A percentile compares a stretch with the other conserved stretches of the same genome.
Evolutionary conservation across 176 grass and related monocot genomes (phyloP).

Genomic region (Echinochloa phyllopogon): DNA sequence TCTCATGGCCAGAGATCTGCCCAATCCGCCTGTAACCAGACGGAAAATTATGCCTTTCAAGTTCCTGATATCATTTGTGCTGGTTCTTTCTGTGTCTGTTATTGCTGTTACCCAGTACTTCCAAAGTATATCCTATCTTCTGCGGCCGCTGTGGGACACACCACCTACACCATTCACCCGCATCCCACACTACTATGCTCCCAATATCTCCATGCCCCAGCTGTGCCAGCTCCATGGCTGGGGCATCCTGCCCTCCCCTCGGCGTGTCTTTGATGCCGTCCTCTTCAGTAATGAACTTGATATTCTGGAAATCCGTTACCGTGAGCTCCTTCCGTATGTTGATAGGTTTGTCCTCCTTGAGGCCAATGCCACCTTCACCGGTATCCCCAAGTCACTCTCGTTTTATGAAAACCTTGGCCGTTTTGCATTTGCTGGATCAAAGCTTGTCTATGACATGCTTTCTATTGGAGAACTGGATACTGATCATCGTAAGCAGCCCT

Average conservation of each 20-base stretch:
- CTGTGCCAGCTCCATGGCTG: conserved; percentile 86
- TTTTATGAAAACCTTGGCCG: conserved; percentile 61
- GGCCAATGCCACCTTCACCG: conserved; percentile 88
- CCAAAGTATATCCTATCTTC: conserved; percentile 75
- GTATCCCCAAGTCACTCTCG: conserved; percentile 65
- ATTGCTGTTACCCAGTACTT: conserved; percentile 54
- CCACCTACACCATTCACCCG: conserved; percentile 74
- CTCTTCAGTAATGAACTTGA: conserved; percentile 96
- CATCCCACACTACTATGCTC: conserved; percentile 85
- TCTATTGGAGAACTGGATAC: conserved; percentile 42
- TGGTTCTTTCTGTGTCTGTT: conserved; percentile 54
- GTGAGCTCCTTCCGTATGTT: conserved; percentile 73
- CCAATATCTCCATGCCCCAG: conserved; percentile 60
- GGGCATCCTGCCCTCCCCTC: conserved; percentile 64
- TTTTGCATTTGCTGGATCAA: conserved; percentile 66
- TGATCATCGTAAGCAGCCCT: conserved; percentile 47
- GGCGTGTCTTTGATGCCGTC: conserved; percentile 77
- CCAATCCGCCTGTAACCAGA: conserved; percentile 9
- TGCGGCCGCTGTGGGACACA: conserved; percentile 88
- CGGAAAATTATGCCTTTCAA: conserved; percentile 37
- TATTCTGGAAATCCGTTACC: conserved; percentile 83
- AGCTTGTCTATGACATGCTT: conserved; percentile 78
- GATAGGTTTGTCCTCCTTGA: conserved; percentile 88
- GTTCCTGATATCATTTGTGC: conserved; percentile 50
- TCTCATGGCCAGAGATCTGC: conserved; percentile 52